Percentiles rank a stretch among this genome's conserved stretches.
These are phyloP conservation scores for Trichoderma koningii DNA, from an alignment of 2,329 filamentous ascomycete genomes.

Conservation along the genomic window DNA sequence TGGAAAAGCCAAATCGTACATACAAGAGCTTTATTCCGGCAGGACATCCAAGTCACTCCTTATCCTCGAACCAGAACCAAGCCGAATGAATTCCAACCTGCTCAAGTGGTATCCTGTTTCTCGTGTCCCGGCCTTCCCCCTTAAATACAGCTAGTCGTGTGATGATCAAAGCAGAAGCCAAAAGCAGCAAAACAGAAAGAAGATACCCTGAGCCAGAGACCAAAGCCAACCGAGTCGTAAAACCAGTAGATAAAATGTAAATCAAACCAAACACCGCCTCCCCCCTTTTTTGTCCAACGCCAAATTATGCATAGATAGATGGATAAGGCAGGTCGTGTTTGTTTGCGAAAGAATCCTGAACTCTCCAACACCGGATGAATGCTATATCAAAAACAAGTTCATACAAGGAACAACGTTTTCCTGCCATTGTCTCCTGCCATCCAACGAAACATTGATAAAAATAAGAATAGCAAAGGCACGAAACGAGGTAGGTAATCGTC, in stretches of 20 bases:
- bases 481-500: background rate
- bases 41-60: slow-evolving; percentile 14
- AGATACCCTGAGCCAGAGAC: background rate
- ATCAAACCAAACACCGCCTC: background rate
- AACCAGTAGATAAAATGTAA: background rate
- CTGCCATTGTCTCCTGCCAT: background rate
- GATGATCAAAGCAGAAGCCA: background rate
- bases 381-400: slow-evolving; percentile 6
- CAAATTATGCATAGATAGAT: slow-evolving; percentile 15
- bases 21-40: slow-evolving; percentile 11
- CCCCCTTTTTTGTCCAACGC: slow-evolving; percentile 14
- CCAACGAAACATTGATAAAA: background rate
- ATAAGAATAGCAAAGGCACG: background rate
- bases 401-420: background rate
- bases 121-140: background rate
- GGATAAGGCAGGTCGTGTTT: background rate
- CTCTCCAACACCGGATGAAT: slow-evolving; percentile 11
- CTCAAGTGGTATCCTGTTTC: slow-evolving; percentile 23
- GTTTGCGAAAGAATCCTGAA: background rate
- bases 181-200: background rate
- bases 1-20: background rate
- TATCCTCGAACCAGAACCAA: background rate
- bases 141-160: background rate
- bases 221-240: background rate
- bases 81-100: slow-evolving; percentile 8